These are phyloP conservation scores for Heterobasidion occidentale DNA, from an alignment of 1,284 basidiomycete genomes.

Conservation along the genomic window DNA sequence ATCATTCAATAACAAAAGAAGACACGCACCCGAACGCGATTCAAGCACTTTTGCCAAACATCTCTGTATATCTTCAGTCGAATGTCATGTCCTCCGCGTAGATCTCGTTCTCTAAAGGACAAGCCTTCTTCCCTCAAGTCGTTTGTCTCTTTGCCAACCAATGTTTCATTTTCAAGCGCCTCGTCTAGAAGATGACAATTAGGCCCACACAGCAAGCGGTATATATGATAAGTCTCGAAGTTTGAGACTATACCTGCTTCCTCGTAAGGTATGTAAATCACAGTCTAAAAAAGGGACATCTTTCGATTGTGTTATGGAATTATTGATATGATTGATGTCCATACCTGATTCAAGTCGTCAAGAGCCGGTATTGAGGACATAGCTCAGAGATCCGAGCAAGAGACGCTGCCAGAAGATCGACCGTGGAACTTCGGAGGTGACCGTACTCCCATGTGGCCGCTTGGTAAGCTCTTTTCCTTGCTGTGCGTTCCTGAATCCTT, in stretches of 20 bases:
- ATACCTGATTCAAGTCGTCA: conserved; percentile 11
- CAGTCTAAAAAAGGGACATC: conserved; percentile 11
- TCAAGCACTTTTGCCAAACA: conserved; percentile 24
- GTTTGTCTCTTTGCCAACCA: too few species aligned
- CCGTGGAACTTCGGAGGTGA: too few species aligned
- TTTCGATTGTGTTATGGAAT: too few species aligned
- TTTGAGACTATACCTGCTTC: background rate
- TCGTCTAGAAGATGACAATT: background rate
- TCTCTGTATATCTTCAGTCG: conserved; percentile 20
- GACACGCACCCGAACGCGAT: conserved; percentile 22
- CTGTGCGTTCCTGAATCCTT: too few species aligned
- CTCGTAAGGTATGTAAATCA: conserved; percentile 20
- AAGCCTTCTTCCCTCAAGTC: background rate
- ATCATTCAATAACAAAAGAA: background rate
- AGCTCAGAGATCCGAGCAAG: background rate
- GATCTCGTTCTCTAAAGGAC: conserved; percentile 10
- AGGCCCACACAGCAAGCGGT: background rate
- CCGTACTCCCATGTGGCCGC: too few species aligned
- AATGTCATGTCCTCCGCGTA: conserved; percentile 20
- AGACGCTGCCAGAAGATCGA: background rate
- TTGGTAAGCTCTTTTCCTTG: too few species aligned
- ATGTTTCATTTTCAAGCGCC: background rate
- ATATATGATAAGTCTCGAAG: background rate
- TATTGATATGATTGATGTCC: background rate
- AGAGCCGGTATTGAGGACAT: background rate